These are phyloP conservation scores for Phoma herbarum DNA, from an alignment of 2,329 filamentous ascomycete species.

Conservation along the genomic window DNA sequence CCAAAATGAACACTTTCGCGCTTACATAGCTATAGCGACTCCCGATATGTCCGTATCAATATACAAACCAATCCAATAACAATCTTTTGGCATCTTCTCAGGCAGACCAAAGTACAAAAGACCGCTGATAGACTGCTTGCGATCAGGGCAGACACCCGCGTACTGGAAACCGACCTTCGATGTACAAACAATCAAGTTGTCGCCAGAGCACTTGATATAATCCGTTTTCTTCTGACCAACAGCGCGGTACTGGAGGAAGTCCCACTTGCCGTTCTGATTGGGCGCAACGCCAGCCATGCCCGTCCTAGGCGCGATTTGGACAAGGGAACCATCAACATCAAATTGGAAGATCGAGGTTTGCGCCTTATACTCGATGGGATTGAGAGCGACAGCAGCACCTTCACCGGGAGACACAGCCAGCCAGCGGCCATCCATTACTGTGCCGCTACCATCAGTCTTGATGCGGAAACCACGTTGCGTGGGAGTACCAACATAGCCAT, in stretches of 20 bases:
- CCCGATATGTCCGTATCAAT: slow-evolving; percentile 2
- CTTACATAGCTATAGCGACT: slow-evolving; percentile 5
- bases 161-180: slow-evolving; percentile 8
- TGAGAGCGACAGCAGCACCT: slow-evolving; percentile 9
- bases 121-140: slow-evolving; percentile 12
- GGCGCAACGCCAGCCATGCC: slow-evolving; percentile 10
- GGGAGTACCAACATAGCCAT: slow-evolving; percentile 29
- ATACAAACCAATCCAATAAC: slow-evolving; percentile 9
- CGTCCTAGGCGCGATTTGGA: neutral
- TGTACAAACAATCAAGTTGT: slow-evolving; percentile 6
- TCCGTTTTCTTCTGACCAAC: slow-evolving; percentile 3
- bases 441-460: slow-evolving; percentile 6
- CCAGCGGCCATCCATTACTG: slow-evolving; percentile 5
- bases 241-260: slow-evolving; percentile 12
- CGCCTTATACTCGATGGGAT: slow-evolving; percentile 5
- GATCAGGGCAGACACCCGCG: slow-evolving; percentile 5
- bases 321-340: neutral
- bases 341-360: slow-evolving; percentile 12
- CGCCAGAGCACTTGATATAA: slow-evolving; percentile 12
- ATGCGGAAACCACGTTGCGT: slow-evolving; percentile 11
- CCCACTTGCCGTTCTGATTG: slow-evolving; percentile 7
- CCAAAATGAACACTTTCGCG: neutral
- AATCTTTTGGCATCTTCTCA: slow-evolving; percentile 8
- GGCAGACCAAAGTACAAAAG: slow-evolving; percentile 13
- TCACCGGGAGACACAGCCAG: slow-evolving; percentile 12